phyloP scores from a whole-genome alignment of 129 eudicot genomes.

The Cynara cardunculus region DNA sequence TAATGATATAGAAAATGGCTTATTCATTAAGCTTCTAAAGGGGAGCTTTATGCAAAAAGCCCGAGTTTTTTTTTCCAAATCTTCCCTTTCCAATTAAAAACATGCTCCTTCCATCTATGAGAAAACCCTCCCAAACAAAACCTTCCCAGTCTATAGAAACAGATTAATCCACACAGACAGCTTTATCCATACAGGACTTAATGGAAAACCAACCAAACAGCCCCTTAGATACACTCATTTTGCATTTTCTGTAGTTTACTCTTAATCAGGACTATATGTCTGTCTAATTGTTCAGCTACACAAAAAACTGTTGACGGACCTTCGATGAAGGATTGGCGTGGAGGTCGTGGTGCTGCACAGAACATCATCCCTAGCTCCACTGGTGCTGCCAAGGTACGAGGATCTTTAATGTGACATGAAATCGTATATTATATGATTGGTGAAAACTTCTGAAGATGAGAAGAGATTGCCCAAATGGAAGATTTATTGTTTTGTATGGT shows the following conservation, averaged over 20 bases:
- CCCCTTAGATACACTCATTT: background rate
- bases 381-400: slow-evolving; percentile 88
- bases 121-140: no score
- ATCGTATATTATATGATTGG: background rate
- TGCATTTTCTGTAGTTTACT: background rate
- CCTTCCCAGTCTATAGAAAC: no score
- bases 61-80: no score
- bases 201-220: no score
- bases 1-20: no score
- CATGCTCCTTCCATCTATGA: no score
- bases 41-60: no score
- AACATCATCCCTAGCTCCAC: slow-evolving; percentile 97
- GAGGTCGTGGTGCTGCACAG: slow-evolving; percentile 96
- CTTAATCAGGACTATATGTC: background rate
- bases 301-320: slow-evolving; percentile 99
- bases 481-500: background rate
- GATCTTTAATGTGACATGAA: background rate
- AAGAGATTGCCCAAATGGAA: background rate
- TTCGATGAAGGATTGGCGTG: slow-evolving; percentile 99
- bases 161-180: no score
- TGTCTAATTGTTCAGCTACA: slow-evolving; percentile 60
- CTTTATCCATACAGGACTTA: no score
- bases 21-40: no score
- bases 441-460: background rate
- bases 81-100: no score